phyloP scores from a whole-genome alignment of 106 monocot genomes.

The Agapanthus africanus region DNA sequence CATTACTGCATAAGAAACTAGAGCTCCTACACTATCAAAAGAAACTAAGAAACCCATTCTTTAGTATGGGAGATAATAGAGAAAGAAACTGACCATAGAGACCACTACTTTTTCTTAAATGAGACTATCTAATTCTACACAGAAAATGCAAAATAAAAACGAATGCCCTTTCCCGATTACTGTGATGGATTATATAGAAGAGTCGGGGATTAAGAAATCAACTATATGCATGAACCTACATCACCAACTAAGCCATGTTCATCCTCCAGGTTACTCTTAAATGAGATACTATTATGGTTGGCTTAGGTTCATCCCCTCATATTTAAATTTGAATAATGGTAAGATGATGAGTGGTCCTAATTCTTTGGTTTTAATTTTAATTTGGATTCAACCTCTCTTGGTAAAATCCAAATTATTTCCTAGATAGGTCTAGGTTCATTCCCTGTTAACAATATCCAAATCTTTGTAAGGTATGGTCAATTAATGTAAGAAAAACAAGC shows the following conservation, averaged over 20 bases:
- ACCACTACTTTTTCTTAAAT: neutral
- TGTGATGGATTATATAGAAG: neutral
- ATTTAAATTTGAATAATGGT: neutral
- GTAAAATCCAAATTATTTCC: neutral
- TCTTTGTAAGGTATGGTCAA: no score
- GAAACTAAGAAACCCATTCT: slow-evolving; percentile 2
- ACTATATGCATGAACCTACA: neutral
- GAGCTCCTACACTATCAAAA: neutral
- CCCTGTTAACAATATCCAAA: no score
- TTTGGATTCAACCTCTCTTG: neutral
- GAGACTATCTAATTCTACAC: neutral
- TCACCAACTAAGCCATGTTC: no score
- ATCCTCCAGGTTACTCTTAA: no score
- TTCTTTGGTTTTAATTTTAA: neutral
- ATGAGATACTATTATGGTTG: no score
- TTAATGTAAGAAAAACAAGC: no score
- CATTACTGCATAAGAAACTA: neutral
- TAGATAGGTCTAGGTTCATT: neutral
- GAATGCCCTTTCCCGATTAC: neutral
- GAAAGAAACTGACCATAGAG: neutral
- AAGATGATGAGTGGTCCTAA: neutral
- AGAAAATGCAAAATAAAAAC: neutral
- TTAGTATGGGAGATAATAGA: neutral
- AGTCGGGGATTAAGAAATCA: no score
- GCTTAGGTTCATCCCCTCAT: neutral